These are phyloP conservation scores for Glutinoglossum americanum DNA, from an alignment of 495 filamentous ascomycete species.

Conservation along the genomic window DNA sequence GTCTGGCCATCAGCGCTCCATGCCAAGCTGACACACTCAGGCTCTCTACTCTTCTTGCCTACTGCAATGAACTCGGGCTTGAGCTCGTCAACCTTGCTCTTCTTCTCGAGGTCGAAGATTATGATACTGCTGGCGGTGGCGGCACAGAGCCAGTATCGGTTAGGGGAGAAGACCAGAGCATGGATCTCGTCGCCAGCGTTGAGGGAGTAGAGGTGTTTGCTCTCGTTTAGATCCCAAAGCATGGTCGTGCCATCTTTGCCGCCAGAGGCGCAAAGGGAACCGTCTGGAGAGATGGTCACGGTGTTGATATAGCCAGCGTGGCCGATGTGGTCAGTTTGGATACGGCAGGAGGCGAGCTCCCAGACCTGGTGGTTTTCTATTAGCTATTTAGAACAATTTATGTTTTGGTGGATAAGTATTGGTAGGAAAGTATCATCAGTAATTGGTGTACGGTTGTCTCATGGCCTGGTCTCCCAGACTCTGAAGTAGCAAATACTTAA, in stretches of 20 bases:
- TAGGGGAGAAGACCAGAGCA: conserved; percentile 98
- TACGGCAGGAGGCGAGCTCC: conserved; percentile 96
- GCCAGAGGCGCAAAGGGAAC: conserved; percentile 96
- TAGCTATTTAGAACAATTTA: conserved; percentile 1
- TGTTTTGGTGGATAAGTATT: background rate
- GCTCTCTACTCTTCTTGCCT: conserved; percentile 97
- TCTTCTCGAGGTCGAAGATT: conserved; percentile 99
- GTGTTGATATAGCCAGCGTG: conserved; percentile 99
- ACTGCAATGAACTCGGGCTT: conserved; percentile 94
- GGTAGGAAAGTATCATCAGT: conserved; percentile 40
- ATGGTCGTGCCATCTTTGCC: conserved; percentile 99
- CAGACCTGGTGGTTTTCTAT: conserved; percentile 46
- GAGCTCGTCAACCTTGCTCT: conserved; percentile 99
- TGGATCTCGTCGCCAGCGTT: conserved; percentile 99
- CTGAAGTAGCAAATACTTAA: conserved; percentile 99
- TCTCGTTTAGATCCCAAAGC: conserved; percentile 99
- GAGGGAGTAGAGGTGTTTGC: conserved; percentile 99
- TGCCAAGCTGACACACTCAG: conserved; percentile 90
- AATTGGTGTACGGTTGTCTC: conserved; percentile 87
- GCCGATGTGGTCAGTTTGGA: conserved; percentile 99
- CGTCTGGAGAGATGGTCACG: conserved; percentile 98
- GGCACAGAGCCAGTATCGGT: conserved; percentile 99
- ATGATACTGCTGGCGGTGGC: conserved; percentile 93
- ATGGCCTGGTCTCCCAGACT: conserved; percentile 60
- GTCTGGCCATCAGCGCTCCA: conserved; percentile 98